Evolutionary conservation across 2,329 filamentous ascomycete species (phyloP).

Genomic region (Pseudocercospora musae): DNA sequence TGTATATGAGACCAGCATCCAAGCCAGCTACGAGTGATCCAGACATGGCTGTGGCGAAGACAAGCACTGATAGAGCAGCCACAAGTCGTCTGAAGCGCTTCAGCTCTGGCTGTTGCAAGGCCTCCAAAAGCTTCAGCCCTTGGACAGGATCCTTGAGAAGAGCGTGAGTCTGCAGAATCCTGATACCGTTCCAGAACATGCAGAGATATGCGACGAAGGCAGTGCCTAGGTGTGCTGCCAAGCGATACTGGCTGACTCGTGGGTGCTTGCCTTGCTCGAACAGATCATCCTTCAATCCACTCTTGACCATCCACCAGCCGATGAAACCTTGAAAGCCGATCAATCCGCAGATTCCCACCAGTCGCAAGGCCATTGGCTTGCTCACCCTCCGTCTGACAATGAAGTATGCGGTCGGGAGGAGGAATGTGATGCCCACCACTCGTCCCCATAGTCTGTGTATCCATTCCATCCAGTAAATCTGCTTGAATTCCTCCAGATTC

Average conservation of each 20-base stretch:
- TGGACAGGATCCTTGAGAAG: conserved; percentile 65
- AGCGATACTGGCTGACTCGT: conserved; percentile 88
- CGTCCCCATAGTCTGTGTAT: conserved; percentile 91
- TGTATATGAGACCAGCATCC: conserved; percentile 96
- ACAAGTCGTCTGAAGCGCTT: conserved; percentile 70
- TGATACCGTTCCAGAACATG: conserved; percentile 87
- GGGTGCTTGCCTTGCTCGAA: conserved; percentile 89
- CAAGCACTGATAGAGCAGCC: conserved; percentile 66
- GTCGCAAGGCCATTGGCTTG: conserved; percentile 68
- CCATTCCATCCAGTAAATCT: conserved; percentile 99
- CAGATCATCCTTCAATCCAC: conserved; percentile 89
- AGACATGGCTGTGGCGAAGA: conserved; percentile 89
- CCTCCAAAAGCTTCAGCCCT: conserved; percentile 51
- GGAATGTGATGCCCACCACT: conserved; percentile 83
- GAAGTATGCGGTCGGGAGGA: conserved; percentile 85
- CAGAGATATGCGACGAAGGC: conserved; percentile 91
- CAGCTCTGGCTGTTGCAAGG: conserved; percentile 65
- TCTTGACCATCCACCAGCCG: conserved; percentile 99
- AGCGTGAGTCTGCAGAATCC: conserved; percentile 73
- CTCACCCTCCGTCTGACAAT: conserved; percentile 76
- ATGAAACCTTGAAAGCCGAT: conserved; percentile 95
- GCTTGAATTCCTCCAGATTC: conserved; percentile 90
- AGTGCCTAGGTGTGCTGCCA: conserved; percentile 83
- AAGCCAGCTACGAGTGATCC: conserved; percentile 91
- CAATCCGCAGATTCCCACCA: conserved; percentile 78